Evolutionary conservation across 176 grass and related monocot genomes (phyloP).

Genomic region (sorghum (Sorghum bicolor)): DNA sequence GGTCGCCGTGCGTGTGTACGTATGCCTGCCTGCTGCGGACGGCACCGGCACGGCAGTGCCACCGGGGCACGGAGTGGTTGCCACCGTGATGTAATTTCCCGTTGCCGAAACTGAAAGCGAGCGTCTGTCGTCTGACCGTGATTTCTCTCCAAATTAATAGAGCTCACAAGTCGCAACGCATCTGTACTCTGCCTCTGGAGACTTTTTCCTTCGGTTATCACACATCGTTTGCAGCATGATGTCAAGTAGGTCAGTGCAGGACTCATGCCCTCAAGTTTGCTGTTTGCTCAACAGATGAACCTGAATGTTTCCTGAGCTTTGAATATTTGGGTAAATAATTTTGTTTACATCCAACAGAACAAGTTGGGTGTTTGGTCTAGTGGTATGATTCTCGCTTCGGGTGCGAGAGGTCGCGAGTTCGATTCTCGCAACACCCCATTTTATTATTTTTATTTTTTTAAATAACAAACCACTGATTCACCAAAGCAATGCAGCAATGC

Average conservation of each 20-base stretch:
- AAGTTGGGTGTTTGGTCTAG: slow-evolving; percentile 77
- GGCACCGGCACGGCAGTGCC: neutral
- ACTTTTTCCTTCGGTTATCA: no score
- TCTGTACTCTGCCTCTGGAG: no score
- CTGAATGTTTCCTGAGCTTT: no score
- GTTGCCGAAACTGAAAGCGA: neutral
- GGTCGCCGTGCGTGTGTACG: neutral
- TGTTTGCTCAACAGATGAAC: no score
- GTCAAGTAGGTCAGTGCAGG: no score
- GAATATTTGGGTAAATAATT: no score
- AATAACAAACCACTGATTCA: neutral
- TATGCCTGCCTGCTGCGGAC: neutral
- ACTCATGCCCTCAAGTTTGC: neutral
- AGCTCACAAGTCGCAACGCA: neutral
- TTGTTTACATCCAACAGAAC: neutral
- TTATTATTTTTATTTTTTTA: neutral
- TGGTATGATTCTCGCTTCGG: slow-evolving; percentile 99
- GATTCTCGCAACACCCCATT: slow-evolving; percentile 93
- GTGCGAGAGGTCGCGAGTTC: slow-evolving; percentile 94
- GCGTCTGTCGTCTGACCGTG: neutral
- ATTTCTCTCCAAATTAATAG: neutral
- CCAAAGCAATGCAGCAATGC: neutral
- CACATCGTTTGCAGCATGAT: no score
- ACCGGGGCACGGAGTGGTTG: slow-evolving; percentile 6
- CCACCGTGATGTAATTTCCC: neutral